A percentile compares a stretch with the other conserved stretches of the same genome.
Conservation (phyloP, 768 basidiomycete genomes). For the Amanita rubescens region DNA sequence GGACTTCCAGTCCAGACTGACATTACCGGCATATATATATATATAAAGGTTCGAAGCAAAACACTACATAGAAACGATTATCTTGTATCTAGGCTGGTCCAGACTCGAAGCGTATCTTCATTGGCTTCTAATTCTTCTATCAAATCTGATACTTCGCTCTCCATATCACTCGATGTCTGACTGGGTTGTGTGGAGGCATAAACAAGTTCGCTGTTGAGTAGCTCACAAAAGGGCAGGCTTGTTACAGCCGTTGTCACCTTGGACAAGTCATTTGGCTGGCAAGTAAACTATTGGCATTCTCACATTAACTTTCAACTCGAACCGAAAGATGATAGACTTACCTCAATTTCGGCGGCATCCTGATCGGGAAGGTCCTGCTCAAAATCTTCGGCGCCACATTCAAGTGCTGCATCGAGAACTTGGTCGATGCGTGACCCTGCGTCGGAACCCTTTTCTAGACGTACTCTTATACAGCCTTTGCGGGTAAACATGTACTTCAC, state of each 20-base stretch:
- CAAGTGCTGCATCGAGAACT: slow-evolving; percentile 34
- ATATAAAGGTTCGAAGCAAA: background rate
- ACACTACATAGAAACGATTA: slow-evolving; percentile 1
- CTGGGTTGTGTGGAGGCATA: slow-evolving; percentile 44
- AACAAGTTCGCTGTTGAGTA: slow-evolving; percentile 43
- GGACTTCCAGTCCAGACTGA: too few species aligned
- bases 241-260: slow-evolving; percentile 30
- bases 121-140: slow-evolving; percentile 47
- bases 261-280: slow-evolving; percentile 32
- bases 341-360: slow-evolving; percentile 17
- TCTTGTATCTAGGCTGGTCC: slow-evolving; percentile 42
- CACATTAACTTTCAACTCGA: background rate
- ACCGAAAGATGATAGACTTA: background rate
- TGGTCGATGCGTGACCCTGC: slow-evolving; percentile 21
- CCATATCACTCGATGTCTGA: slow-evolving; percentile 31
- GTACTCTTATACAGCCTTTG: slow-evolving; percentile 43
- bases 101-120: slow-evolving; percentile 53
- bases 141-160: slow-evolving; percentile 33
- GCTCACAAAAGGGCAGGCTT: slow-evolving; percentile 17
- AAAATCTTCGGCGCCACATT: slow-evolving; percentile 38
- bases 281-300: slow-evolving; percentile 32
- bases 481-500: slow-evolving; percentile 61
- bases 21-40: too few species aligned
- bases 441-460: slow-evolving; percentile 26
- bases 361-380: slow-evolving; percentile 25